Evolutionary conservation across 1,284 basidiomycete genomes (phyloP).

Genomic region (Cryptococcus sp.): DNA sequence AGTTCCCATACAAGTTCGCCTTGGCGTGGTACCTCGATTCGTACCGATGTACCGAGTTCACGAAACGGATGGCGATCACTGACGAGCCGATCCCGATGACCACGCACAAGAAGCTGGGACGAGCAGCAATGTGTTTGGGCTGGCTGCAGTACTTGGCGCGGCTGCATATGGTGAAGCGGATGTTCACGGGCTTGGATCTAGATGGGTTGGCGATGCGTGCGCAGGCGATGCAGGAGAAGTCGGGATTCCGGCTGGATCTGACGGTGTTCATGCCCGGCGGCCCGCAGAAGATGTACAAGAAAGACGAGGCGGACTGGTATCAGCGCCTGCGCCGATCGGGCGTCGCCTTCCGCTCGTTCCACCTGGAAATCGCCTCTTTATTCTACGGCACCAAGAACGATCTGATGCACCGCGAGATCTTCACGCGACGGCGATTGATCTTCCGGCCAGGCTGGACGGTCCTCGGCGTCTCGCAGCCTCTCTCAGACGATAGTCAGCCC

Average conservation of each 20-base stretch:
- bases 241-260: slow-evolving; percentile 15
- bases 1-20: slow-evolving; percentile 5
- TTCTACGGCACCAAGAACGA: slow-evolving; percentile 10
- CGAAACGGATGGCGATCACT: slow-evolving; percentile 11
- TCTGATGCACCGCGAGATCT: slow-evolving; percentile 1
- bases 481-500: background rate
- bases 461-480: slow-evolving; percentile 6
- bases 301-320: slow-evolving; percentile 9
- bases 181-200: slow-evolving; percentile 19
- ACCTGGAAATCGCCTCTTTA: slow-evolving; percentile 1
- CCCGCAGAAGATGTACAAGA: background rate
- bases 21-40: slow-evolving; percentile 17
- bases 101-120: slow-evolving; percentile 2
- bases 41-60: slow-evolving; percentile 7
- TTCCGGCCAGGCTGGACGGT: slow-evolving; percentile 23
- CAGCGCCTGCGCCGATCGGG: background rate
- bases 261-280: slow-evolving; percentile 22
- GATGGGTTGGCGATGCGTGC: slow-evolving; percentile 17
- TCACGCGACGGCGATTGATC: slow-evolving; percentile 17
- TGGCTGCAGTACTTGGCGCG: slow-evolving; percentile 20
- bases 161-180: slow-evolving; percentile 14
- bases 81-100: slow-evolving; percentile 10
- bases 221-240: slow-evolving; percentile 12
- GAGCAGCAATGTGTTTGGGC: slow-evolving; percentile 5
- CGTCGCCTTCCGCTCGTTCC: slow-evolving; percentile 10